phyloP scores from a whole-genome alignment of 139 green algal species.

The Desmodesmus armatus region DNA sequence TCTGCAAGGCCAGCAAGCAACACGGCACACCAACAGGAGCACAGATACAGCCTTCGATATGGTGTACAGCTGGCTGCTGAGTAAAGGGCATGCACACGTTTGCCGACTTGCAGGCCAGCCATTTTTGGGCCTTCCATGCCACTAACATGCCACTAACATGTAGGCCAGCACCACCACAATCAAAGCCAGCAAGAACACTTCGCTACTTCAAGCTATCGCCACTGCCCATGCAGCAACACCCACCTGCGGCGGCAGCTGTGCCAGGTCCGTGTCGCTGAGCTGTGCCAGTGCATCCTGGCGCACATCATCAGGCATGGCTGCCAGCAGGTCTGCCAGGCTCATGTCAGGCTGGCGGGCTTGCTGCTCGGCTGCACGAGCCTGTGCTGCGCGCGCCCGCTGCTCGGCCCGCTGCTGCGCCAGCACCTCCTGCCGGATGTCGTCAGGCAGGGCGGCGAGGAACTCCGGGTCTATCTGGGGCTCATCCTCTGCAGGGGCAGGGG shows the following conservation, averaged over 20 bases:
- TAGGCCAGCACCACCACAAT: too few relatives aligned
- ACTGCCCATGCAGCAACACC: too few relatives aligned
- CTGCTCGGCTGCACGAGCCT: constrained; percentile 19
- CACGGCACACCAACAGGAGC: not conserved
- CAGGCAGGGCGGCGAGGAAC: constrained; percentile 94
- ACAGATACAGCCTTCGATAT: too few relatives aligned
- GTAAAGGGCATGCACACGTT: too few relatives aligned
- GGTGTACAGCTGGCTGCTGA: too few relatives aligned
- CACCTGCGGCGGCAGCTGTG: constrained; percentile 20
- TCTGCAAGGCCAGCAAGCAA: not conserved
- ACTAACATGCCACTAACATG: too few relatives aligned
- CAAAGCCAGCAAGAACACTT: too few relatives aligned
- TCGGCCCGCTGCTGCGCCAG: constrained; percentile 80
- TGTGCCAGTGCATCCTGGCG: constrained; percentile 20
- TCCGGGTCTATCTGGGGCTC: constrained; percentile 86
- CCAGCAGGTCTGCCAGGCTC: constrained; percentile 39
- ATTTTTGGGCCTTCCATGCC: too few relatives aligned
- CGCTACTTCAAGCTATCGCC: not conserved
- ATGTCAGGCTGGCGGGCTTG: constrained; percentile 9
- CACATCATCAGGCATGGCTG: constrained; percentile 35
- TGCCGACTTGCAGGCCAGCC: too few relatives aligned
- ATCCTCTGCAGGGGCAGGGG: constrained; percentile 47
- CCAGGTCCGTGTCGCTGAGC: constrained; percentile 27
- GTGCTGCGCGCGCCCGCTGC: constrained; percentile 38
- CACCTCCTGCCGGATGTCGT: constrained; percentile 93